Conservation (phyloP, 306 rosid genomes). For the Vigna unguiculata region DNA sequence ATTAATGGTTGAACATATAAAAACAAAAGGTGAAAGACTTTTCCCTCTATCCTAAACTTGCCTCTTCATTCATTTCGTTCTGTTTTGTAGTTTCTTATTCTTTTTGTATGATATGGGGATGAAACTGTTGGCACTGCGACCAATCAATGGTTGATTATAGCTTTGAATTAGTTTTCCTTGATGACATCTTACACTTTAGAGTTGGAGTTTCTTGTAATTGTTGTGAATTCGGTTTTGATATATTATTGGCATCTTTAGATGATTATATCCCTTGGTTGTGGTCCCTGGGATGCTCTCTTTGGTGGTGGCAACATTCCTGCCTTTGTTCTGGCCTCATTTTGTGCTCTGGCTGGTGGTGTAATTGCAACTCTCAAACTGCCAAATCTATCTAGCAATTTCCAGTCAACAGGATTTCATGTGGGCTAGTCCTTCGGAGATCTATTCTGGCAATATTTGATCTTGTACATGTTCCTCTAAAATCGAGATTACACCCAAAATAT, state of each 20-base stretch:
- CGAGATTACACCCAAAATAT: slow-evolving; percentile 40
- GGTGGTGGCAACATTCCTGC: slow-evolving; percentile 95
- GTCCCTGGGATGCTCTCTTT: slow-evolving; percentile 97
- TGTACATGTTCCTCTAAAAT: slow-evolving; percentile 46
- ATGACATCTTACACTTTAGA: slow-evolving; percentile 14
- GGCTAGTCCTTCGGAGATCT: slow-evolving; percentile 52
- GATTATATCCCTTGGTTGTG: slow-evolving; percentile 91
- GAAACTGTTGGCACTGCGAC: neutral
- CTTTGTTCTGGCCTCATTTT: slow-evolving; percentile 81
- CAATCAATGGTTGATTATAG: slow-evolving; percentile 2
- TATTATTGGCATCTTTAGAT: slow-evolving; percentile 57
- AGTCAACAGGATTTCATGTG: slow-evolving; percentile 77
- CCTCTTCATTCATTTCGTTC: neutral
- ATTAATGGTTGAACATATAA: too few species aligned
- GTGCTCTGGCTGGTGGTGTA: slow-evolving; percentile 80
- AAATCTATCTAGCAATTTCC: slow-evolving; percentile 56
- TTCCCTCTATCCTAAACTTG: neutral
- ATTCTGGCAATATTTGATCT: slow-evolving; percentile 38
- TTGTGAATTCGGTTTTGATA: slow-evolving; percentile 32
- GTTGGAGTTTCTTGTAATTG: slow-evolving; percentile 22
- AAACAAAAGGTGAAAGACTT: neutral
- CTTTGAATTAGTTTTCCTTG: neutral
- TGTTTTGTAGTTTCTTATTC: neutral
- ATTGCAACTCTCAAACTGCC: slow-evolving; percentile 77
- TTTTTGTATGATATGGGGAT: neutral